Conservation (phyloP, 768 basidiomycete genomes). For the Harrya chromipes region DNA sequence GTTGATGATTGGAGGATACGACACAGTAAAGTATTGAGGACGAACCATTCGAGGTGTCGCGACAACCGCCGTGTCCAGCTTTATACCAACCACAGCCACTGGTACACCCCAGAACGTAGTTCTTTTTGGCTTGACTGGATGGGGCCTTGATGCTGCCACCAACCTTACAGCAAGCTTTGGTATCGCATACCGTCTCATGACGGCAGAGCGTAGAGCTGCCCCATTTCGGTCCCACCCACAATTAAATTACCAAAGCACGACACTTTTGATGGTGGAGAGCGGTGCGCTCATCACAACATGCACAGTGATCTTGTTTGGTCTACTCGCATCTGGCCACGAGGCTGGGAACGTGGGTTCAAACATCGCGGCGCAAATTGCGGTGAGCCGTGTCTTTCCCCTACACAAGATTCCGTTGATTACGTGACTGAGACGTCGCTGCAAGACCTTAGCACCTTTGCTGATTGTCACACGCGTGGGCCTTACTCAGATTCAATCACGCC, state of each 20-base stretch:
- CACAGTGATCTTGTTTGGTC: conserved; percentile 17
- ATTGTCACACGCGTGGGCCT: conserved; percentile 19
- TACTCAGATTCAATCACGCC: not conserved
- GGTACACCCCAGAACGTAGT: not conserved
- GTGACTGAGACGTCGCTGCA: not conserved
- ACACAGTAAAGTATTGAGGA: not conserved
- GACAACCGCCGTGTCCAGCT: conserved; percentile 16
- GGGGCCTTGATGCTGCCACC: conserved; percentile 17
- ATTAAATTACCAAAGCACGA: conserved; percentile 9
- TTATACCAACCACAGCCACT: conserved; percentile 10
- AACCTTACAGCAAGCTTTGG: conserved; percentile 17
- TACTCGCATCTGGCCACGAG: conserved; percentile 11
- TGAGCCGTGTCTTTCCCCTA: not conserved
- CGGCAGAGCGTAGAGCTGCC: conserved; percentile 1
- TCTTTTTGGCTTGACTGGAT: conserved; percentile 13
- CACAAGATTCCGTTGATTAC: not conserved
- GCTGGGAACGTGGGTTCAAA: conserved; percentile 13
- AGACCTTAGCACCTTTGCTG: conserved; percentile 20
- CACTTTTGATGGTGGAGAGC: conserved; percentile 18
- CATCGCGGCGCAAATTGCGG: conserved; percentile 19
- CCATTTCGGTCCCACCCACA: conserved; percentile 4
- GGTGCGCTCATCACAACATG: conserved; percentile 20
- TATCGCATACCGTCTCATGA: conserved; percentile 20
- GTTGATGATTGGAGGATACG: not conserved
- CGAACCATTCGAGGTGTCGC: conserved; percentile 7